Conservation (phyloP, 805 yeast species). For the Ogataea nakhonphanomensis region DNA sequence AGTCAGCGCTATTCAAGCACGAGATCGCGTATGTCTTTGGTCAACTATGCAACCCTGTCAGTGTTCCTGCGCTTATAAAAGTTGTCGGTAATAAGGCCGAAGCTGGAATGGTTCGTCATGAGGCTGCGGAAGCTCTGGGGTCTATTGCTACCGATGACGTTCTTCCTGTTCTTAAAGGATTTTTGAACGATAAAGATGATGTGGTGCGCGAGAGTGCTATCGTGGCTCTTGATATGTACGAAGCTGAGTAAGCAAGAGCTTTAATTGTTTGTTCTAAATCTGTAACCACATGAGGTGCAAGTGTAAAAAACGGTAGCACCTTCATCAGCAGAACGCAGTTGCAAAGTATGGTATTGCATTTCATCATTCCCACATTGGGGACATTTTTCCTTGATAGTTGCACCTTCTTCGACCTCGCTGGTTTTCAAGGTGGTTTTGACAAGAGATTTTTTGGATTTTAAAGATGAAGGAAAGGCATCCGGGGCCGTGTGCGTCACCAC, state of each 20-base stretch:
- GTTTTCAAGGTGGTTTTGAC: conserved; percentile 81
- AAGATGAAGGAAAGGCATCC: conserved; percentile 88
- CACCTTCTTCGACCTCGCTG: conserved; percentile 88
- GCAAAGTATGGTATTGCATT: conserved; percentile 96
- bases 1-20: conserved; percentile 92
- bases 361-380: conserved; percentile 98
- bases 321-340: conserved; percentile 97
- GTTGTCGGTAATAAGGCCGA: conserved; percentile 73
- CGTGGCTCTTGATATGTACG: conserved; percentile 98
- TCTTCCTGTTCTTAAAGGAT: conserved; percentile 77
- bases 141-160: conserved; percentile 96
- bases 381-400: conserved; percentile 94
- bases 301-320: conserved; percentile 99
- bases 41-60: conserved; percentile 88
- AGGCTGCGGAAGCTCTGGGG: conserved; percentile 98
- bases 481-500: conserved; percentile 87
- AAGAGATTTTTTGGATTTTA: conserved; percentile 78
- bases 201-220: conserved; percentile 97
- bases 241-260: conserved; percentile 57
- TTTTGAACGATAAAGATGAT: conserved; percentile 74
- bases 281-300: conserved; percentile 88
- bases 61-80: conserved; percentile 83
- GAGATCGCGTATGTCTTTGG: conserved; percentile 99
- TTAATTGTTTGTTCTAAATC: conserved; percentile 89
- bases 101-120: conserved; percentile 99